These are phyloP conservation scores for Fusarium zealandicum DNA, from an alignment of 2,329 filamentous ascomycete genomes.

Conservation along the genomic window DNA sequence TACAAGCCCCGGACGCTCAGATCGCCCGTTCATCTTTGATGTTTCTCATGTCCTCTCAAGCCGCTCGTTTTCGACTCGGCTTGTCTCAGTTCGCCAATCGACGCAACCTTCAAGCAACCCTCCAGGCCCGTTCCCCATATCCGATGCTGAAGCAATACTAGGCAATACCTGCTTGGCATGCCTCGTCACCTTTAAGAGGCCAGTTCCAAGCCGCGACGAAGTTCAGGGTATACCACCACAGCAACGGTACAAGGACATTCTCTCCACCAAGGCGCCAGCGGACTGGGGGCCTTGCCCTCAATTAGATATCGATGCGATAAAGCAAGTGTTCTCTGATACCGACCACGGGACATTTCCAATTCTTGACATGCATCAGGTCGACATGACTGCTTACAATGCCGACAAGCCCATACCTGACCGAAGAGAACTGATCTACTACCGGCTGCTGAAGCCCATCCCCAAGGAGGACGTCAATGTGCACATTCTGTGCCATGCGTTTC, in stretches of 20 bases:
- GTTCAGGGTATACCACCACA: constrained; percentile 53
- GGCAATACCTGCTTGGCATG: constrained; percentile 58
- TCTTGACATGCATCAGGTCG: constrained; percentile 63
- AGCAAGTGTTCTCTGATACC: constrained; percentile 46
- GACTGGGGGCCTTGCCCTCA: constrained; percentile 57
- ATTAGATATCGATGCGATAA: constrained; percentile 53
- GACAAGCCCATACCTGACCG: constrained; percentile 52
- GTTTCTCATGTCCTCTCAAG: constrained; percentile 55
- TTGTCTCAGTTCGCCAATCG: constrained; percentile 59
- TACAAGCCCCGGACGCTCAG: constrained; percentile 53
- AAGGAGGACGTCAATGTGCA: constrained; percentile 53
- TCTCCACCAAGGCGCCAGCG: constrained; percentile 47
- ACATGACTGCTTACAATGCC: constrained; percentile 56
- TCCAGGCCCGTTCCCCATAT: constrained; percentile 47
- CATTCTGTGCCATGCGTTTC: constrained; percentile 58
- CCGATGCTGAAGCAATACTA: constrained; percentile 50
- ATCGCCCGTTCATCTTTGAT: constrained; percentile 62
- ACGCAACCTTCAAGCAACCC: constrained; percentile 47
- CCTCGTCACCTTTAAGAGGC: constrained; percentile 60
- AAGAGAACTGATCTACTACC: constrained; percentile 59
- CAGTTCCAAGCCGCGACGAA: constrained; percentile 47
- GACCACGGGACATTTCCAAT: constrained; percentile 56
- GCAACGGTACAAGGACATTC: constrained; percentile 51
- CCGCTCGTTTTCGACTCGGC: constrained; percentile 57
- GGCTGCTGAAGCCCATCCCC: constrained; percentile 54